These are phyloP conservation scores for Dothistroma pini DNA, from an alignment of 2,329 filamentous ascomycete genomes.

Conservation along the genomic window DNA sequence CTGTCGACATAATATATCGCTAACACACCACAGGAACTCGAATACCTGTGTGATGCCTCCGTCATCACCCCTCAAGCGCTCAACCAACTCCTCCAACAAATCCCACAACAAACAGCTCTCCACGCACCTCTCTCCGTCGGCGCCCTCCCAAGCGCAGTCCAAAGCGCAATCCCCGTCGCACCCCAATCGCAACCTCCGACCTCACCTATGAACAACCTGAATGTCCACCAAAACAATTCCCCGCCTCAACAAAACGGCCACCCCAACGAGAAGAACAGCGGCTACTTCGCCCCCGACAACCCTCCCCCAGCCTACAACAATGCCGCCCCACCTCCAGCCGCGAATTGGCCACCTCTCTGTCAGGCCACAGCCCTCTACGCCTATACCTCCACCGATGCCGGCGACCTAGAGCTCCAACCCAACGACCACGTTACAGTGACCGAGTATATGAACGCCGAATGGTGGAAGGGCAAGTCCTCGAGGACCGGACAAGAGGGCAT, in stretches of 20 bases:
- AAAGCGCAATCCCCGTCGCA: constrained; percentile 3
- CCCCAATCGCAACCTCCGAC: constrained; percentile 25
- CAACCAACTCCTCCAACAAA: constrained; percentile 56
- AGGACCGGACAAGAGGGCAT: constrained; percentile 84
- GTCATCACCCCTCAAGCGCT: constrained; percentile 61
- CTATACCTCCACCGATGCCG: constrained; percentile 74
- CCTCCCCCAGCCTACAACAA: constrained; percentile 53
- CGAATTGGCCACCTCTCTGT: constrained; percentile 55
- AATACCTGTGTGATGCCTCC: constrained; percentile 78
- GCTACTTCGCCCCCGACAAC: constrained; percentile 41
- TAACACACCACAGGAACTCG: constrained; percentile 66
- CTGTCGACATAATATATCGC: constrained; percentile 9
- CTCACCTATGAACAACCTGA: constrained; percentile 33
- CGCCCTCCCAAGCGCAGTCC: constrained; percentile 33
- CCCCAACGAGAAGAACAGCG: constrained; percentile 35
- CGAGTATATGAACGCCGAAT: constrained; percentile 94
- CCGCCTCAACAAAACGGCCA: constrained; percentile 15
- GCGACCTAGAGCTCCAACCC: constrained; percentile 75
- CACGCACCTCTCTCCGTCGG: constrained; percentile 38
- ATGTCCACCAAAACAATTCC: constrained; percentile 29
- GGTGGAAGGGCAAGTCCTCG: constrained; percentile 89
- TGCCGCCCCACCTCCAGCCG: constrained; percentile 43
- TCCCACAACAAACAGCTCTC: constrained; percentile 68
- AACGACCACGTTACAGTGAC: constrained; percentile 76
- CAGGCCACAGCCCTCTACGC: constrained; percentile 78